A percentile compares a stretch with the other conserved stretches of the same genome.
phyloP scores from a whole-genome alignment of 2,329 filamentous ascomycete genomes.

The Paracamarosporium sp. region DNA sequence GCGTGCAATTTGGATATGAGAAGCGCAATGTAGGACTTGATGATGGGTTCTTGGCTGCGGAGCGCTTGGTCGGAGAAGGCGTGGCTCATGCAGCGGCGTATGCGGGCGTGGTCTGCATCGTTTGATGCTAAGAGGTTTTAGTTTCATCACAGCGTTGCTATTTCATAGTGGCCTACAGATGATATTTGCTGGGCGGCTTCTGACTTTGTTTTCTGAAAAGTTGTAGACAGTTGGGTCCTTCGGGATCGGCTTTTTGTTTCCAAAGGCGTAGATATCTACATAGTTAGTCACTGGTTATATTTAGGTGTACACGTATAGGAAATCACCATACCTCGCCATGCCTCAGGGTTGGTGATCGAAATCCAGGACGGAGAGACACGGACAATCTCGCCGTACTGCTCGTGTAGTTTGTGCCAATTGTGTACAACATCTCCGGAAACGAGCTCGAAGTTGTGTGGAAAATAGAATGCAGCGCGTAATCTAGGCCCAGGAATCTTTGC shows the following conservation, averaged over 20 bases:
- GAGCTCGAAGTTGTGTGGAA: slow-evolving; percentile 18
- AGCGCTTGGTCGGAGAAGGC: slow-evolving; percentile 25
- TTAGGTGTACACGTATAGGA: background rate
- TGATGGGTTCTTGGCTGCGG: slow-evolving; percentile 22
- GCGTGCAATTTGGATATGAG: slow-evolving; percentile 18
- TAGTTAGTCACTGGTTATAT: background rate
- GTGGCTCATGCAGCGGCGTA: slow-evolving; percentile 21
- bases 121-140: slow-evolving; percentile 14
- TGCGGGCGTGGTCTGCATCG: slow-evolving; percentile 18
- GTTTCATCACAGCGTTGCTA: too few species aligned
- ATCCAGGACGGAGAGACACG: slow-evolving; percentile 9
- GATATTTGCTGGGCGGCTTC: slow-evolving; percentile 9
- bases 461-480: slow-evolving; percentile 27
- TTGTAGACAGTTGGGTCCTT: slow-evolving; percentile 20
- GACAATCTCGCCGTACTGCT: slow-evolving; percentile 12
- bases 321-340: slow-evolving; percentile 15
- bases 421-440: slow-evolving; percentile 15
- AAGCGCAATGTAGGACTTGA: slow-evolving; percentile 22
- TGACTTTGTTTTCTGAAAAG: background rate
- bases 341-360: slow-evolving; percentile 17
- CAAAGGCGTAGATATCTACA: slow-evolving; percentile 20
- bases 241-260: slow-evolving; percentile 10
- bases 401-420: slow-evolving; percentile 9
- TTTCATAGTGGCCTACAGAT: slow-evolving; percentile 3
- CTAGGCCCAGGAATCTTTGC: slow-evolving; percentile 49